These are phyloP conservation scores for Phenoliferia sp. DNA, from an alignment of 1,284 basidiomycete genomes.

Conservation along the genomic window DNA sequence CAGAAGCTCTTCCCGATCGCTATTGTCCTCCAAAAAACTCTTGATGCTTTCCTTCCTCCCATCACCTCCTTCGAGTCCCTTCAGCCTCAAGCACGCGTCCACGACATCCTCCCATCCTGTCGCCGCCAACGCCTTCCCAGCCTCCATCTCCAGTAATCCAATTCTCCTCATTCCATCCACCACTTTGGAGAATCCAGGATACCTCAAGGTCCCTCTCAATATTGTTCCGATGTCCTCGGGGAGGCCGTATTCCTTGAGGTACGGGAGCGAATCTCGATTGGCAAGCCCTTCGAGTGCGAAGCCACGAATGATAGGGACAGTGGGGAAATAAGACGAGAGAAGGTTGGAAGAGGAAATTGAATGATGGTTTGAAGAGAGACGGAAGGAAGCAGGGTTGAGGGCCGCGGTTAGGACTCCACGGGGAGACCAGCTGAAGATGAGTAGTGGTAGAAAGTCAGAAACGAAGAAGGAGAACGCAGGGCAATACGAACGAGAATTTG, in stretches of 20 bases:
- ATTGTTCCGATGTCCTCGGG: conserved; percentile 58
- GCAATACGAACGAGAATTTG: conserved; percentile 64
- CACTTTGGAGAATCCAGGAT: conserved; percentile 75
- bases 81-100: conserved; percentile 33
- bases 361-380: conserved; percentile 53
- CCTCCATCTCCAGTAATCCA: conserved; percentile 62
- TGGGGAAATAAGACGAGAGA: conserved; percentile 57
- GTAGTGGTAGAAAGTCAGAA: background rate
- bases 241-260: conserved; percentile 67
- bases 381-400: conserved; percentile 68
- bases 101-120: conserved; percentile 34
- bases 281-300: conserved; percentile 79
- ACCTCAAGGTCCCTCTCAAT: conserved; percentile 81
- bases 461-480: too few relatives aligned
- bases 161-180: conserved; percentile 69
- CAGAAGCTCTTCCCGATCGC: background rate
- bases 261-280: conserved; percentile 79
- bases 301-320: conserved; percentile 62
- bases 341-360: conserved; percentile 54
- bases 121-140: conserved; percentile 34
- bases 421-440: conserved; percentile 75
- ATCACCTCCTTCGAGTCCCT: background rate
- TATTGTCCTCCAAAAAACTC: background rate
- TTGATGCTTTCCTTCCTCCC: background rate
- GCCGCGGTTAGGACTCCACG: conserved; percentile 80